A percentile compares a stretch with the other conserved stretches of the same genome.
These are phyloP conservation scores for Bryoglossum gracile DNA, from an alignment of 495 filamentous ascomycete species.

Conservation along the genomic window DNA sequence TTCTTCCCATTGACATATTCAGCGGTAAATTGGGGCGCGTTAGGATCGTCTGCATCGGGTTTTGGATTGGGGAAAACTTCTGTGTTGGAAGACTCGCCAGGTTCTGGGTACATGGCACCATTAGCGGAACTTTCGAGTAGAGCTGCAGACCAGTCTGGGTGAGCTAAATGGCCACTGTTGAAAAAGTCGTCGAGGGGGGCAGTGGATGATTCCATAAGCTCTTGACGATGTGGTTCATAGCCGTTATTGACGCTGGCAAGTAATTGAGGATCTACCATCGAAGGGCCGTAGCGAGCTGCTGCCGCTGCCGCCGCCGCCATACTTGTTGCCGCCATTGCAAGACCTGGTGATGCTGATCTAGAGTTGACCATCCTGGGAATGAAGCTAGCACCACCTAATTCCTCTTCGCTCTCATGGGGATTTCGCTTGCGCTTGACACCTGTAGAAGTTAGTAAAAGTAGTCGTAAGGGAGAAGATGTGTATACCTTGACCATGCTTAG, in stretches of 20 bases:
- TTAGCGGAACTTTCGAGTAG: too few species aligned
- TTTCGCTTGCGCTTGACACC: slow-evolving; percentile 6
- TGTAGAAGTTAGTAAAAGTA: not conserved
- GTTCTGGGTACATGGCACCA: not conserved
- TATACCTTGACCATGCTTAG: slow-evolving; percentile 30
- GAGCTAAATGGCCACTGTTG: too few species aligned
- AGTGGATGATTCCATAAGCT: too few species aligned
- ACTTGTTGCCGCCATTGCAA: slow-evolving; percentile 19
- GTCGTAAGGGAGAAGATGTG: too few species aligned
- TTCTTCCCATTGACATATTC: slow-evolving; percentile 49
- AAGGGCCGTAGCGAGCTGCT: slow-evolving; percentile 38
- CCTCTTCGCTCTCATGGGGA: slow-evolving; percentile 14
- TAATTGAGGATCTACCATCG: slow-evolving; percentile 43
- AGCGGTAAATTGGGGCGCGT: slow-evolving; percentile 49
- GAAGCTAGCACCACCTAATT: slow-evolving; percentile 7
- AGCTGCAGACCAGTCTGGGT: too few species aligned
- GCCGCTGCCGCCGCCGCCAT: slow-evolving; percentile 34
- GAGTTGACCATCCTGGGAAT: slow-evolving; percentile 2
- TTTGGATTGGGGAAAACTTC: slow-evolving; percentile 6
- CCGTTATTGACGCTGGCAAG: too few species aligned
- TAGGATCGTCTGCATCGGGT: slow-evolving; percentile 48
- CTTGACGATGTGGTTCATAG: too few species aligned
- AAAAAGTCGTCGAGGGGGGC: too few species aligned
- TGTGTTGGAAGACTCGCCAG: too few species aligned
- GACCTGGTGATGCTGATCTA: slow-evolving; percentile 15